Evolutionary conservation across 805 yeast species (phyloP).

Genomic region (Grigorovia yakushimaensis): DNA sequence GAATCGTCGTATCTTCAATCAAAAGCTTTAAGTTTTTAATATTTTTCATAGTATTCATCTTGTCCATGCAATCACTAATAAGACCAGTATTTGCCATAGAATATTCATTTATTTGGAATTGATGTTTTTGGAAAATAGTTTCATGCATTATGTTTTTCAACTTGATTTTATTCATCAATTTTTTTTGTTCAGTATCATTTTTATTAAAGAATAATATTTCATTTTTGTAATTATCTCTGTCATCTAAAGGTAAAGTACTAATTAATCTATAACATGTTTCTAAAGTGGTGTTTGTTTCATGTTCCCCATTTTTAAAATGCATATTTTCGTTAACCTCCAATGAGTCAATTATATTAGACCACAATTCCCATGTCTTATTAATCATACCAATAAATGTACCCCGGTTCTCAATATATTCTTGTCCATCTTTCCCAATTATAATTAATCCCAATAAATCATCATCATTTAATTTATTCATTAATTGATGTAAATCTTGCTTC

Average conservation of each 20-base stretch:
- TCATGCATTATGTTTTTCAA: not conserved
- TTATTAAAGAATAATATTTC: constrained; percentile 1
- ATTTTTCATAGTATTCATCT: constrained; percentile 5
- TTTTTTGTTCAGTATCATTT: not conserved
- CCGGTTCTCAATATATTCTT: constrained; percentile 21
- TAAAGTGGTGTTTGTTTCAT: constrained; percentile 13
- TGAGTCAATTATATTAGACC: constrained; percentile 36
- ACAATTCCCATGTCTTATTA: constrained; percentile 37
- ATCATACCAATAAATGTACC: constrained; percentile 42
- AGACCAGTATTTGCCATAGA: not conserved
- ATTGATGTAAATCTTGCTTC: constrained; percentile 17
- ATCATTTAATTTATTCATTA: constrained; percentile 25
- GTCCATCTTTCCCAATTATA: constrained; percentile 37
- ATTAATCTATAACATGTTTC: constrained; percentile 19
- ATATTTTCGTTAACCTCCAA: constrained; percentile 21
- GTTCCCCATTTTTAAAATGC: constrained; percentile 12
- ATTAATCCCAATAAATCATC: constrained; percentile 41
- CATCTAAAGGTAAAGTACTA: constrained; percentile 1
- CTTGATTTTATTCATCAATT: not conserved
- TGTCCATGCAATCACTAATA: constrained; percentile 1
- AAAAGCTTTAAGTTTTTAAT: constrained; percentile 7
- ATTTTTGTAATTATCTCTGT: not conserved
- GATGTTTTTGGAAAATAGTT: constrained; percentile 1
- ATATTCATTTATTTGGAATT: constrained; percentile 1
- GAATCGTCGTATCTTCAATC: constrained; percentile 3